Evolutionary conservation across 768 basidiomycete species (phyloP).

Genomic region (Phanerodontia chrysosporium): DNA sequence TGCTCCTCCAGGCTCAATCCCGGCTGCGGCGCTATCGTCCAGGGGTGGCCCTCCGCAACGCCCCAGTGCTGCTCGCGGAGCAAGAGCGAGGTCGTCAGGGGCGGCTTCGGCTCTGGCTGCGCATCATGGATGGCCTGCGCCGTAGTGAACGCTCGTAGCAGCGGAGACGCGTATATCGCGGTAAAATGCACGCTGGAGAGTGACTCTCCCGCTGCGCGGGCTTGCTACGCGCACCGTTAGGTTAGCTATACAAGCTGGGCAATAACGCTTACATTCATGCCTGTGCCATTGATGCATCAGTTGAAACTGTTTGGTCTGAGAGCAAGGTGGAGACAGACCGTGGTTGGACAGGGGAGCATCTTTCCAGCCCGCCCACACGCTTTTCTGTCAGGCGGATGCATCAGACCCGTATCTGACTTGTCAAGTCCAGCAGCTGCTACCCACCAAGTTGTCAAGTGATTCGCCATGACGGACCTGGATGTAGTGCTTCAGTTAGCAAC

Average conservation of each 20-base stretch:
- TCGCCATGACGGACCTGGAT: constrained; percentile 71
- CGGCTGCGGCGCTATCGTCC: constrained; percentile 23
- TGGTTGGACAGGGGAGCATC: constrained; percentile 74
- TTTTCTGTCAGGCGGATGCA: constrained; percentile 28
- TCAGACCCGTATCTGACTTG: not conserved
- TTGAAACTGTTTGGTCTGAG: not conserved
- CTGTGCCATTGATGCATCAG: constrained; percentile 9
- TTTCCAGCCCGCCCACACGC: constrained; percentile 71
- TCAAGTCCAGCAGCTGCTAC: constrained; percentile 18
- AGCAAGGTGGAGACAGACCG: constrained; percentile 37
- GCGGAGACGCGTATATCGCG: constrained; percentile 61
- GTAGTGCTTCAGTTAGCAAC: too few relatives aligned
- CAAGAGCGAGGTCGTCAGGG: constrained; percentile 43
- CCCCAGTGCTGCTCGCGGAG: constrained; percentile 73
- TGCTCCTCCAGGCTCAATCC: constrained; percentile 38
- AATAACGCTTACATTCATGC: constrained; percentile 28
- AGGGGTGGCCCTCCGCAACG: constrained; percentile 60
- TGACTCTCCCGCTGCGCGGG: constrained; percentile 45
- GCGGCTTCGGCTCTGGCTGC: constrained; percentile 43
- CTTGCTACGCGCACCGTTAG: constrained; percentile 23
- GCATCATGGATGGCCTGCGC: constrained; percentile 50
- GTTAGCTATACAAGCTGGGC: not conserved
- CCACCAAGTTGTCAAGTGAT: constrained; percentile 70
- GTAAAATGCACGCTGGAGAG: constrained; percentile 45
- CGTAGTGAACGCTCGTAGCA: constrained; percentile 60